Evolutionary conservation across 1,139 yeast genomes (phyloP), one percentile per base, ranked within the genome.

Genomic region (Torulaspora pretoriensis): DNA sequence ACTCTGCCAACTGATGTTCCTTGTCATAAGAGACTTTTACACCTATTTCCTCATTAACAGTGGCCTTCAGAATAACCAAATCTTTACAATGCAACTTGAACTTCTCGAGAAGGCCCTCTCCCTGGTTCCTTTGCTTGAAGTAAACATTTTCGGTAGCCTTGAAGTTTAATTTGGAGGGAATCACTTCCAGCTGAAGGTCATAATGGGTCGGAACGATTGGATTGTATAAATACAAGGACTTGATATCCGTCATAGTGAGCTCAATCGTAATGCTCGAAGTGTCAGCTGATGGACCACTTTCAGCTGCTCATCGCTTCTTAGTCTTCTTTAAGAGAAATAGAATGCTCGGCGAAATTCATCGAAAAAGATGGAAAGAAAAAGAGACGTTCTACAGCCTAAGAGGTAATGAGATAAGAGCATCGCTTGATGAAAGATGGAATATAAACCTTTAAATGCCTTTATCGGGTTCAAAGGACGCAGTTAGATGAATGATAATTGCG

Each of bases 161-260:
- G 60, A 80, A 81, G 57, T 80, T 80, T 24, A 82, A 73, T 62
- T 75, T 78, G n/a, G 61, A 47, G 41, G 77, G 80, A 56, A 69
- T 68, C 27, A 81, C 58, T 10, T 63, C 63, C 23, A 81, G 51
- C 2, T 57, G 55, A 27, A 80, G 60, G 9, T 64, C 67, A 55
- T 81, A 81, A 14, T 60, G 55, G n/a, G 54, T 44, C 2, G 84
- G 83, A 2, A 71, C 47, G 47, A 64, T 67, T 14, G 44, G 38
- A 33, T 39, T 44, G 14, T 4, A n/a, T 17, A 38, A 14, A 24
- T 31, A 29, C 25, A 38, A 17, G 7, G 32, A 13, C 8, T 24
- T 24, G 13, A 7, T 9, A n/a, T 24, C 23, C 13, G 35, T 10
- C 41, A 38, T 38, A 17, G 17, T 22, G 14, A 5, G 5, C 22